Evolutionary conservation across 202 grass and related monocot species (phyloP), one percentile per base, ranked within the genome.

Genomic region (Setaria italica): DNA sequence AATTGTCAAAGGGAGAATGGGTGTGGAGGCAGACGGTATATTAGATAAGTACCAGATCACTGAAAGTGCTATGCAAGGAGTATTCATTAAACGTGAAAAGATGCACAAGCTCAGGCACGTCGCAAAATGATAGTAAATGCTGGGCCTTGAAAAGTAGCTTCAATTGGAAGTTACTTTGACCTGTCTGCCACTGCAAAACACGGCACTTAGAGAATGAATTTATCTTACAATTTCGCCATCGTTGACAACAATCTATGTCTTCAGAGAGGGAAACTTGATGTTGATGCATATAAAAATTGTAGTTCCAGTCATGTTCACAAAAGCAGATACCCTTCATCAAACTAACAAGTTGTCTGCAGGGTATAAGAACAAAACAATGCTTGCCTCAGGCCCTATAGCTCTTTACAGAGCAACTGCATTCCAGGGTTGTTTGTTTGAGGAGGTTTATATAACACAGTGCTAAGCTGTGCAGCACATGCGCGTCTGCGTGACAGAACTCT

Each of bases 1-100:
- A 99, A 99, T 84, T 99, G 94, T 76, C 97, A 97, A 83, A 90
- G 97, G 74, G 97, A 97, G 90, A 97, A 94, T 7, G 97, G 94
- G 43, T 99, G 97, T 30, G 94, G 94, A 70, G 97, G 97, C 41
- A 94, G 94, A 90, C 84, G 90, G 46, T 99, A 93, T 20, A 74
- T 94, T 62, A 91, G 83, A 92, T 92, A 89, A 93, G 59, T 67
- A 82, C 29, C 17, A 33, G 25, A 75, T 42, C 78, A 55, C n/a
- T 55, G 39, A 32, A 71, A 78, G 42, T 81, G 72, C 82, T 74
- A 49, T 58, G 30, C 54, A 77, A 67, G 65, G 57, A 84, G 74
- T 46, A 57, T 58, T 67, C 35, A 79, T 80, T 55, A 68, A 86
- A 78, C 69, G 11, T 82, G 37, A 51, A 57, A 87, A 65, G 39